phyloP scores from a whole-genome alignment of 1,139 yeast species.

The Saccharomycopsis phalli region DNA sequence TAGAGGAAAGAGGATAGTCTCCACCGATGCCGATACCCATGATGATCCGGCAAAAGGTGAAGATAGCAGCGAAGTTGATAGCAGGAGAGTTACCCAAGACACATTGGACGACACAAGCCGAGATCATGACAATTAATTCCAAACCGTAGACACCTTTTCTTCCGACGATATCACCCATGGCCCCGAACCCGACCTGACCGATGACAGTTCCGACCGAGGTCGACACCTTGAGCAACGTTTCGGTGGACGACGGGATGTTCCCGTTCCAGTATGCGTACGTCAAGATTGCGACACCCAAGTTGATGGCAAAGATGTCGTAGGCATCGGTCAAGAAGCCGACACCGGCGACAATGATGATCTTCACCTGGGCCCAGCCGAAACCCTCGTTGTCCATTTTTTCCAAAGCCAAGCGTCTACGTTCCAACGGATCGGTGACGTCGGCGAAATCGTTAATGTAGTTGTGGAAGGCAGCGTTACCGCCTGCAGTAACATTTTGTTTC shows the following conservation, averaged over 20 bases:
- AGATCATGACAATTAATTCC: conserved; percentile 76
- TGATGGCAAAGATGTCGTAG: conserved; percentile 85
- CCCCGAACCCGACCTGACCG: conserved; percentile 86
- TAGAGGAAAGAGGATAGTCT: conserved; percentile 95
- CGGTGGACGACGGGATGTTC: conserved; percentile 54
- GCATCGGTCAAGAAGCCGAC: conserved; percentile 92
- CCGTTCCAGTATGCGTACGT: conserved; percentile 64
- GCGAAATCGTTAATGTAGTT: conserved; percentile 77
- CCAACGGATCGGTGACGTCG: conserved; percentile 77
- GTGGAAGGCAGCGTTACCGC: conserved; percentile 90
- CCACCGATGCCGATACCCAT: conserved; percentile 99
- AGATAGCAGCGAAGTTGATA: conserved; percentile 60
- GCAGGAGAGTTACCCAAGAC: conserved; percentile 61
- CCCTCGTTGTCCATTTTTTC: conserved; percentile 80
- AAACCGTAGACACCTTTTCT: conserved; percentile 83
- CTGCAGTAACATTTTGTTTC: conserved; percentile 34
- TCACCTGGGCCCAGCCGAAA: conserved; percentile 82
- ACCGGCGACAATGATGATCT: conserved; percentile 86
- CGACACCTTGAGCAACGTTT: conserved; percentile 72
- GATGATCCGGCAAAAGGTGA: conserved; percentile 67
- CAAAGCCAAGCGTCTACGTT: conserved; percentile 82
- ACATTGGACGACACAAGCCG: conserved; percentile 74
- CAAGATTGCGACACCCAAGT: conserved; percentile 71
- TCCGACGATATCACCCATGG: conserved; percentile 76
- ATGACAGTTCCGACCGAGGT: conserved; percentile 91